Conservation (phyloP, 805 yeast genomes). For the Kodamaea lidongshanica region DNA sequence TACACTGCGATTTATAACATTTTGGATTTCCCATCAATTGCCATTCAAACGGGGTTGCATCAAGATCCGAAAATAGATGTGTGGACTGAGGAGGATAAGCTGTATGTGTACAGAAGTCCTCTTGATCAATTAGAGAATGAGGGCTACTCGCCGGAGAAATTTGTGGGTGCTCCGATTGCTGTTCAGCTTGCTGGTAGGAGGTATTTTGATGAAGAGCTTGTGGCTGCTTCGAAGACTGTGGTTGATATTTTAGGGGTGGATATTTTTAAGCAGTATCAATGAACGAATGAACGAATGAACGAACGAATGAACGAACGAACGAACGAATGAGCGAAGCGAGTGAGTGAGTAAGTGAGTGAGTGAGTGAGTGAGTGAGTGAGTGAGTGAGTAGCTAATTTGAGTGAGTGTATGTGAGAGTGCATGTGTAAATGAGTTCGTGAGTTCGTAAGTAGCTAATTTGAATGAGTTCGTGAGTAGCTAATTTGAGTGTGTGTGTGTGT, state of each 20-base stretch:
- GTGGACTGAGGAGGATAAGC: slow-evolving; percentile 29
- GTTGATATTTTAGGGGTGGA: slow-evolving; percentile 29
- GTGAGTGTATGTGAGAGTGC: too few species aligned
- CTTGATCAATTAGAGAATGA: slow-evolving; percentile 45
- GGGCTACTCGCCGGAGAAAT: slow-evolving; percentile 42
- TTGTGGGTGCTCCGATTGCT: slow-evolving; percentile 49
- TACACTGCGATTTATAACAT: slow-evolving; percentile 72
- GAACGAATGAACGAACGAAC: too few species aligned
- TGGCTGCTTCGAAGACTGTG: slow-evolving; percentile 40
- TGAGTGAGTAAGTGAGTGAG: too few species aligned
- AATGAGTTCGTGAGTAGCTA: too few species aligned
- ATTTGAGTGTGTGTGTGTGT: too few species aligned
- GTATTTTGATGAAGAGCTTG: slow-evolving; percentile 52
- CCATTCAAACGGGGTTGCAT: slow-evolving; percentile 54
- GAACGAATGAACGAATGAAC: too few species aligned
- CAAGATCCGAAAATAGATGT: slow-evolving; percentile 52
- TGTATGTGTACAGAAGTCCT: slow-evolving; percentile 37
- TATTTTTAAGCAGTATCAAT: slow-evolving; percentile 18
- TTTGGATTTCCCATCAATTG: slow-evolving; percentile 63
- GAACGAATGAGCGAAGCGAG: too few species aligned
- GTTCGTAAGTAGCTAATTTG: too few species aligned
- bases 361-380: too few species aligned
- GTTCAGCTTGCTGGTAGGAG: slow-evolving; percentile 50
- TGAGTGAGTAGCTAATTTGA: too few species aligned
- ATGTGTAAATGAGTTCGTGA: too few species aligned